Evolutionary conservation across 1,284 basidiomycete species (phyloP), one percentile per base, ranked within the genome.

Genomic region (Pseudozyma thailandica): DNA sequence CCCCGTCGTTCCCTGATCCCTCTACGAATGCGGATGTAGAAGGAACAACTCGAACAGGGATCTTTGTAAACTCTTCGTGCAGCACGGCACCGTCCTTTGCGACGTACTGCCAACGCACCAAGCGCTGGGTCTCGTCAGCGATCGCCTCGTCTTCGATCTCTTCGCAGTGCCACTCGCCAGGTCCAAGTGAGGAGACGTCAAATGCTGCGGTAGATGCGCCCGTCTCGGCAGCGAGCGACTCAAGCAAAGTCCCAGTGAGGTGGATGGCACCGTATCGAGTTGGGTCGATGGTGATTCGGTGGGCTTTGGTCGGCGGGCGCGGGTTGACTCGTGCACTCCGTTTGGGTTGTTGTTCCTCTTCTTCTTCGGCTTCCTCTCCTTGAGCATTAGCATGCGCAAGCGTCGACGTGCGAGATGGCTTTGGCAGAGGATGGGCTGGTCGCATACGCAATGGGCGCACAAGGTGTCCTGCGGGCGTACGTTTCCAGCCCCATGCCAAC

Each of bases 401-500:
- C 5, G 52, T 66, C 2, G 57, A 62, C 20, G 45, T 43, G 31
- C 42, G 47, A 10, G 61, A 50, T 8, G 78, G 77, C 13, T 42
- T 44, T 0, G 78, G 69, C 31, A 81, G 28, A 3, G 77, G 79
- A 23, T 69, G 74, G 3, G 55, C 37, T 9, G 77, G 79, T 23
- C 79, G 71, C 64, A 81, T 71, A 33, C 72, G 71, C 54, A 81
- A 37, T n/a, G 79, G 79, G 26, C 79, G 69, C 28, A 81, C 48
- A 6, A 81, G 56, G 18, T 80, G 77, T 30, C 75, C 75, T 21
- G 76, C 74, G 2, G 78, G 77, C 35, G 77, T 80, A 26, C 54
- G 57, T 33, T 80, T 78, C 79, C 79, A 81, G n/a, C 79, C 79
- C 79, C 79, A 79, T 20, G 56, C 74, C 45, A 52, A 16, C 0